phyloP scores from a whole-genome alignment of 2,329 filamentous ascomycete genomes.

The Samsoniella hepiali region DNA sequence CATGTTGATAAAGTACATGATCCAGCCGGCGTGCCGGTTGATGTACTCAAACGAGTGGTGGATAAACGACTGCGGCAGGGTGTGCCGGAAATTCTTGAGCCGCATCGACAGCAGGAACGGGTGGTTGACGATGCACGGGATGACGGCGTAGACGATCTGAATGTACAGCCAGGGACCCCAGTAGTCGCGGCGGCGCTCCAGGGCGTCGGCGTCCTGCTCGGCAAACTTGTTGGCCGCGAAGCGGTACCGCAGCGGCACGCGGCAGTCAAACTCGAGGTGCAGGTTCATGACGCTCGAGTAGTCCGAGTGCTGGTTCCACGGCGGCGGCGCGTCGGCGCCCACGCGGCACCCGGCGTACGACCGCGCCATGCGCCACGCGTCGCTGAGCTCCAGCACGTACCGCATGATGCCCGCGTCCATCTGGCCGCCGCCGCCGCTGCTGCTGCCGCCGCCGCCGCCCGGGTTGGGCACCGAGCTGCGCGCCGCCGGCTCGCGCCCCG shows the following conservation, averaged over 20 bases:
- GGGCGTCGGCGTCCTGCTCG: conserved; percentile 37
- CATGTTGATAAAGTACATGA: conserved; percentile 49
- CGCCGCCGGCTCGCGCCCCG: background rate
- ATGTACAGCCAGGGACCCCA: conserved; percentile 53
- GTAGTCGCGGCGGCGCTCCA: conserved; percentile 46
- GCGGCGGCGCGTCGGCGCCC: conserved; percentile 37
- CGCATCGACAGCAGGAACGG: conserved; percentile 50
- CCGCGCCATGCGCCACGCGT: conserved; percentile 46
- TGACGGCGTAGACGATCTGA: conserved; percentile 52
- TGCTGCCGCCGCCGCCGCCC: background rate
- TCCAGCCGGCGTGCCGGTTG: conserved; percentile 50
- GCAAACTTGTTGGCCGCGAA: conserved; percentile 48
- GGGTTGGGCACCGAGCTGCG: background rate
- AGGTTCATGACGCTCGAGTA: conserved; percentile 48
- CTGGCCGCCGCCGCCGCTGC: conserved; percentile 2
- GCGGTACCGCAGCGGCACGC: conserved; percentile 47
- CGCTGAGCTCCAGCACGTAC: conserved; percentile 42
- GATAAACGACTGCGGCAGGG: conserved; percentile 52
- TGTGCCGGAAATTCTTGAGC: conserved; percentile 49
- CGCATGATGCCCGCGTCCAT: conserved; percentile 40
- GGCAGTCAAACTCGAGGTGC: conserved; percentile 51
- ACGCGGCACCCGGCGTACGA: conserved; percentile 45
- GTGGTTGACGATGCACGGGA: conserved; percentile 51
- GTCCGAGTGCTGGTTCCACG: conserved; percentile 48
- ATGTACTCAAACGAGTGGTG: conserved; percentile 52